A percentile compares a stretch with the other conserved stretches of the same genome.
Conservation (phyloP, 805 yeast genomes). For the Komagataella mondaviorum region DNA sequence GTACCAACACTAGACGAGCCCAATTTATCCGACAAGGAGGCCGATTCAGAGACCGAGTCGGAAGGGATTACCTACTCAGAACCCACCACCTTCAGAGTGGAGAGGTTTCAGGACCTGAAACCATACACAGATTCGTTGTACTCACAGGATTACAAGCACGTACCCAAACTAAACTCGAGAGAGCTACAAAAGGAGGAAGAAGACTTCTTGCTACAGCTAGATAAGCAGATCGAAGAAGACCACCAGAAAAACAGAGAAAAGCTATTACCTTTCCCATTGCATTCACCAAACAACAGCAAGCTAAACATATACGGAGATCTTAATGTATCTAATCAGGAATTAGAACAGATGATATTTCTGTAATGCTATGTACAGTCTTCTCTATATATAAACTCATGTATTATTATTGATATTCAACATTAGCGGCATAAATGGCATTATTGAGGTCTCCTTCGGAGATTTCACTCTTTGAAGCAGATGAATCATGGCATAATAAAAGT, state of each 20-base stretch:
- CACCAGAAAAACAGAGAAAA: neutral
- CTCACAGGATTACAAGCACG: neutral
- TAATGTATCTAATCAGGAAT: neutral
- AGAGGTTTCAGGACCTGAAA: neutral
- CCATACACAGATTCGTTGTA: neutral
- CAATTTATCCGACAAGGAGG: neutral
- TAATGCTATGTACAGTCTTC: neutral
- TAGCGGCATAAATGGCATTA: neutral
- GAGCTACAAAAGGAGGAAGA: neutral
- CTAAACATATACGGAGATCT: neutral
- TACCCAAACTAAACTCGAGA: neutral
- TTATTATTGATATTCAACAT: neutral
- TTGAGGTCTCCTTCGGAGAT: neutral
- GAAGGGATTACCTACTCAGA: neutral
- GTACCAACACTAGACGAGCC: neutral
- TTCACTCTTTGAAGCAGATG: neutral
- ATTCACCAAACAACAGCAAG: neutral
- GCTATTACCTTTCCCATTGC: neutral
- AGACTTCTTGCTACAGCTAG: neutral
- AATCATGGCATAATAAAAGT: constrained; percentile 24
- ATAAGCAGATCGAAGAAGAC: neutral
- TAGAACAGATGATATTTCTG: neutral
- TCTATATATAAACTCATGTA: neutral
- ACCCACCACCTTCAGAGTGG: neutral
- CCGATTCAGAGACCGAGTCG: neutral